A percentile compares a stretch with the other conserved stretches of the same genome.
Evolutionary conservation across 768 basidiomycete species (phyloP).

Genomic region (Phlebiopsis flavidoalba): DNA sequence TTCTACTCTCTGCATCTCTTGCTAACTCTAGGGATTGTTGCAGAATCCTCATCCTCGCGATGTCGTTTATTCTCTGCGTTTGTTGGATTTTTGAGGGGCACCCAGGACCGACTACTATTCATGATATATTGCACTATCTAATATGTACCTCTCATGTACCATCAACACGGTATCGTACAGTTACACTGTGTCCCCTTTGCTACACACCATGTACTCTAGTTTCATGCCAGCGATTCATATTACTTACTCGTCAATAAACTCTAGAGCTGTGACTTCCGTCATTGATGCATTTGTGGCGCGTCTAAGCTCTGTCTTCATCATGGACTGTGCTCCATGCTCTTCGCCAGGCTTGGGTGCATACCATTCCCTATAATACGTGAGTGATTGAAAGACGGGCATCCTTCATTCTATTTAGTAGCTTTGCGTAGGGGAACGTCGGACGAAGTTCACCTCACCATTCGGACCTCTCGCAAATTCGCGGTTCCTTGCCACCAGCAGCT

Average conservation of each 20-base stretch:
- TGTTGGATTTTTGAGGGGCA: not conserved
- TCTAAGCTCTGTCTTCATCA: not conserved
- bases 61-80: not conserved
- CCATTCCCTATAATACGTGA: not conserved
- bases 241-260: no score
- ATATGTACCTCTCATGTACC: constrained; percentile 3
- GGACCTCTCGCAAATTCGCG: not conserved
- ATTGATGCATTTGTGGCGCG: not conserved
- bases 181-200: not conserved
- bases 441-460: not conserved
- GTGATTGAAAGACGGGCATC: not conserved
- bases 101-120: not conserved
- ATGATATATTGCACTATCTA: not conserved
- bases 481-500: not conserved
- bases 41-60: not conserved
- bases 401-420: not conserved
- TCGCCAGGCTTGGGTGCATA: not conserved
- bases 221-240: not conserved
- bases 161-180: not conserved
- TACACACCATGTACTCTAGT: not conserved
- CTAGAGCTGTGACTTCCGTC: no score
- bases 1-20: not conserved
- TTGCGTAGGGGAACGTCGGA: not conserved
- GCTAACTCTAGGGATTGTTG: no score
- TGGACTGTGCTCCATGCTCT: constrained; percentile 1